phyloP scores from a whole-genome alignment of 2,329 filamentous ascomycete species.

The Sporothrix protearum region DNA sequence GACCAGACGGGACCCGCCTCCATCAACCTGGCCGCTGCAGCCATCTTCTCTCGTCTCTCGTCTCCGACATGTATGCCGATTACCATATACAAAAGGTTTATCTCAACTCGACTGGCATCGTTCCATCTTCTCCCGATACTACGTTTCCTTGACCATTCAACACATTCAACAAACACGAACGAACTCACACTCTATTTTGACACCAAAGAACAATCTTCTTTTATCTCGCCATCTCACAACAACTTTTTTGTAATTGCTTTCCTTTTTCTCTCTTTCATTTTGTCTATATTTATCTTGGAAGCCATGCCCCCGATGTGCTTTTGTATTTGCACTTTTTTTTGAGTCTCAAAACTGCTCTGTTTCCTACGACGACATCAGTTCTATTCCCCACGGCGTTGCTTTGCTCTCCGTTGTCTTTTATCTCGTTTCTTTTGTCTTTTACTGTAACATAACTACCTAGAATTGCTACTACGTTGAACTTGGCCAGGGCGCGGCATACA shows the following conservation, averaged over 20 bases:
- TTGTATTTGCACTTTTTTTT: neutral
- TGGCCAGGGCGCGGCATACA: neutral
- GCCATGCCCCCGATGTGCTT: neutral
- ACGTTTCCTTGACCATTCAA: neutral
- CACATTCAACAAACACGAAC: neutral
- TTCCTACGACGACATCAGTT: neutral
- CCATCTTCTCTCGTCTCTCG: neutral
- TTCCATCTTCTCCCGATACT: neutral
- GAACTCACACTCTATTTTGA: neutral
- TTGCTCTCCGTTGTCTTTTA: neutral
- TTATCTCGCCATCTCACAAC: neutral
- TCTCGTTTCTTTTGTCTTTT: neutral
- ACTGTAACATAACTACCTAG: neutral
- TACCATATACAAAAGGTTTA: neutral
- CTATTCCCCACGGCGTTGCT: slow-evolving; percentile 13
- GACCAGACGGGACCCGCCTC: neutral
- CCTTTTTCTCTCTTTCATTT: neutral
- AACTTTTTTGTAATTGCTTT: slow-evolving; percentile 4
- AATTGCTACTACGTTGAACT: neutral
- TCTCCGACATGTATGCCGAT: neutral
- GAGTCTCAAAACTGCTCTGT: neutral
- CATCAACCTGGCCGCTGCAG: neutral
- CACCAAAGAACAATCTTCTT: neutral
- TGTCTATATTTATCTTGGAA: slow-evolving; percentile 11
- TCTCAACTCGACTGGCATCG: neutral